Evolutionary conservation across 768 basidiomycete species (phyloP).

Genomic region (Trametes gibbosa): DNA sequence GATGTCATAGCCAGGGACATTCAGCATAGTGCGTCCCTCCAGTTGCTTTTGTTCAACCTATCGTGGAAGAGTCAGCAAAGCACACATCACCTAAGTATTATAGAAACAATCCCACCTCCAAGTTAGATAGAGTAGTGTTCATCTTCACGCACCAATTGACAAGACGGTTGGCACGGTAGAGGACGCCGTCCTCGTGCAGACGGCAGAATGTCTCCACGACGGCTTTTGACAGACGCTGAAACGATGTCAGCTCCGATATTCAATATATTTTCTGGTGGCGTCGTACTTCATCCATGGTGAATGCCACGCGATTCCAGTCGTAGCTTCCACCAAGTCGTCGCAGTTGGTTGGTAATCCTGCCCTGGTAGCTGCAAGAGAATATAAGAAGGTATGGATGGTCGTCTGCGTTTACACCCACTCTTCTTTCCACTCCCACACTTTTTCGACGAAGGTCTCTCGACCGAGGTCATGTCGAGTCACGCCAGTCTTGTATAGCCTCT

Average conservation of each 20-base stretch:
- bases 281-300: constrained; percentile 89
- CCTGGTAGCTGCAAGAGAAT: constrained; percentile 67
- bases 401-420: constrained; percentile 52
- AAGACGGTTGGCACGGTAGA: constrained; percentile 94
- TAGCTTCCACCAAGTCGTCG: constrained; percentile 87
- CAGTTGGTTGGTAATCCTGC: constrained; percentile 87
- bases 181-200: constrained; percentile 84
- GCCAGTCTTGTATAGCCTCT: constrained; percentile 81
- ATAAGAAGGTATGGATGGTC: not conserved
- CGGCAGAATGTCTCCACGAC: constrained; percentile 90
- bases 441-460: constrained; percentile 84
- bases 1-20: constrained; percentile 91
- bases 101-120: constrained; percentile 61
- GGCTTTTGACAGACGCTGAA: constrained; percentile 72
- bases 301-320: constrained; percentile 93
- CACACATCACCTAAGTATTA: not conserved
- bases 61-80: not conserved
- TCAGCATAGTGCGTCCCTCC: constrained; percentile 78
- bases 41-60: constrained; percentile 93
- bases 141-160: constrained; percentile 98
- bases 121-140: constrained; percentile 96
- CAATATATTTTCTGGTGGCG: not conserved
- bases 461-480: constrained; percentile 93
- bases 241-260: not conserved
- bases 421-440: constrained; percentile 95